A percentile compares a stretch with the other conserved stretches of the same genome.
phyloP scores from a whole-genome alignment of 495 filamentous ascomycete species.

The Aspergillus egyptiacus region DNA sequence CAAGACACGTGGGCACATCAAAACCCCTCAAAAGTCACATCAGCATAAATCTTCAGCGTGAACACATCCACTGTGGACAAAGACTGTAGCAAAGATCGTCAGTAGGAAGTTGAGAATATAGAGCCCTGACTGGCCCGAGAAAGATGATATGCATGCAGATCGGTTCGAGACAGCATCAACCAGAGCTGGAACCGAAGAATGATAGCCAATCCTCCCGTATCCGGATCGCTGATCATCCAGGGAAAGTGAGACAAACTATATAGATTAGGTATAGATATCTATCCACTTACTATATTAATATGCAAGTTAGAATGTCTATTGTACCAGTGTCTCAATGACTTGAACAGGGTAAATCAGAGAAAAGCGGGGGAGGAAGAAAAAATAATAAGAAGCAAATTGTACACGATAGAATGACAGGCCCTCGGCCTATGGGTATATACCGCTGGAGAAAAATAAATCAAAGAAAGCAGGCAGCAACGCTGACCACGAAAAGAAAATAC shows the following conservation, averaged over 20 bases:
- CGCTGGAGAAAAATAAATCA: slow-evolving; percentile 1
- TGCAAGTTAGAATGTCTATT: too few relatives aligned
- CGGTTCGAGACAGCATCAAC: too few relatives aligned
- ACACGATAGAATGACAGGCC: not conserved
- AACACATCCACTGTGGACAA: not conserved
- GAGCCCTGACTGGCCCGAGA: not conserved
- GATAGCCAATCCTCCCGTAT: not conserved
- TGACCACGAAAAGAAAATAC: not conserved
- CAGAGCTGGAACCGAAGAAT: not conserved
- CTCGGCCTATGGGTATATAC: slow-evolving; percentile 1
- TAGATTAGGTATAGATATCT: too few relatives aligned
- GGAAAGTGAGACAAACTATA: too few relatives aligned
- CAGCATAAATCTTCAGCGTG: too few relatives aligned
- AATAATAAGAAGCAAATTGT: not conserved
- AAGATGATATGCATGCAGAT: slow-evolving; percentile 5
- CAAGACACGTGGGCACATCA: too few relatives aligned
- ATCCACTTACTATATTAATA: too few relatives aligned
- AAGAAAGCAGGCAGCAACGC: not conserved
- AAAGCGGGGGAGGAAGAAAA: not conserved
- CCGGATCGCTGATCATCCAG: not conserved
- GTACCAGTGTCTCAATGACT: too few relatives aligned
- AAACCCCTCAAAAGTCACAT: not conserved
- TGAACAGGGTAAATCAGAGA: too few relatives aligned
- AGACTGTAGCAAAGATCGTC: not conserved
- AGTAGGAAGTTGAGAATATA: not conserved